These are phyloP conservation scores for Epithele typhae DNA, from an alignment of 768 basidiomycete genomes.

Conservation along the genomic window DNA sequence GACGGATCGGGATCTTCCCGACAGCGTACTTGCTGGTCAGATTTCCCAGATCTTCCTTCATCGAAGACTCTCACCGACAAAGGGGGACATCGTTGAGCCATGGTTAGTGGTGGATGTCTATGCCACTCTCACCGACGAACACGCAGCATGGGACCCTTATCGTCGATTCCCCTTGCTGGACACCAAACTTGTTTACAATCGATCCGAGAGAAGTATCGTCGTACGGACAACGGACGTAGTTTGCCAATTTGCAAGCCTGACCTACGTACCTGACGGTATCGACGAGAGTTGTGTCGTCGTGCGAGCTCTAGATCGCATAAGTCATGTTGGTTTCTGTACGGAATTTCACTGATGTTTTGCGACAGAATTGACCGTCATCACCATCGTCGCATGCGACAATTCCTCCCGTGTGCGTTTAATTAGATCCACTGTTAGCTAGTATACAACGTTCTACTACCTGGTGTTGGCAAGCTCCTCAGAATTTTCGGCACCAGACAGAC, in stretches of 20 bases:
- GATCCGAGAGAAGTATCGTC: neutral
- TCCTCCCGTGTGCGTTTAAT: too few relatives aligned
- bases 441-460: too few relatives aligned
- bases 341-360: too few relatives aligned
- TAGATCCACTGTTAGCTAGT: too few relatives aligned
- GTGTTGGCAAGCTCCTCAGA: too few relatives aligned
- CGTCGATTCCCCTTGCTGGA: neutral
- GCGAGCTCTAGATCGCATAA: neutral
- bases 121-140: neutral
- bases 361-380: too few relatives aligned
- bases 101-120: neutral
- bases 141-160: neutral
- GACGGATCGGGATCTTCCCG: neutral
- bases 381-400: too few relatives aligned
- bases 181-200: neutral
- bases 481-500: too few relatives aligned
- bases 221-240: neutral
- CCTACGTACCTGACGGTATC: neutral
- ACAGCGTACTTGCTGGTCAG: neutral
- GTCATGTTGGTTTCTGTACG: too few relatives aligned
- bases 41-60: constrained; percentile 1
- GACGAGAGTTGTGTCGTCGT: neutral
- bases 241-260: neutral
- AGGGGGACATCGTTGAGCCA: neutral
- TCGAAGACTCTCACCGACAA: neutral